These are phyloP conservation scores for Candida namnaoensis DNA, from an alignment of 805 yeast genomes.

Conservation along the genomic window DNA sequence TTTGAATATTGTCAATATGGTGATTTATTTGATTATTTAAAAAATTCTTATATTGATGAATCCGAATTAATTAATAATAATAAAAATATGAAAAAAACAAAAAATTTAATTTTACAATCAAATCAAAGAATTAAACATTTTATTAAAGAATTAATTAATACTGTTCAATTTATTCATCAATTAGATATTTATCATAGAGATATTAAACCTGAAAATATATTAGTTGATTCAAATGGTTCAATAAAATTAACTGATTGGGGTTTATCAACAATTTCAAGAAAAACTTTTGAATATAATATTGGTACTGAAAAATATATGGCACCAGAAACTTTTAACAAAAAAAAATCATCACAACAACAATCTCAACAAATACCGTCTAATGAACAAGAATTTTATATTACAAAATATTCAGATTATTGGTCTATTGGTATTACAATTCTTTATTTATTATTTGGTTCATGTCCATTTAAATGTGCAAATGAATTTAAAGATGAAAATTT, in stretches of 20 bases:
- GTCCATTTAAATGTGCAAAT: constrained; percentile 73
- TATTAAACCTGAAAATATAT: constrained; percentile 65
- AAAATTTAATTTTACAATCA: background rate
- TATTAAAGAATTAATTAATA: constrained; percentile 41
- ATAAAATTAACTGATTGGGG: constrained; percentile 74
- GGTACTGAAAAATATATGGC: constrained; percentile 92
- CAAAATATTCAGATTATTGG: constrained; percentile 81
- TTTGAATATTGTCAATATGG: constrained; percentile 63
- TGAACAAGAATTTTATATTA: constrained; percentile 40
- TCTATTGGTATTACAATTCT: constrained; percentile 75
- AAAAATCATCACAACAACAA: constrained; percentile 1
- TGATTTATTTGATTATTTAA: constrained; percentile 51
- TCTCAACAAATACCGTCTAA: constrained; percentile 18
- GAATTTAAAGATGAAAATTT: constrained; percentile 59
- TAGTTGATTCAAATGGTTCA: constrained; percentile 40
- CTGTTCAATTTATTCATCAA: constrained; percentile 46
- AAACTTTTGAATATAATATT: constrained; percentile 27
- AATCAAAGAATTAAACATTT: constrained; percentile 17
- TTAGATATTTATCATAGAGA: constrained; percentile 61
- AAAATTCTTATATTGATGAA: constrained; percentile 8
- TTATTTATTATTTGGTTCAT: constrained; percentile 72
- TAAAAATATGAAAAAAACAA: no score
- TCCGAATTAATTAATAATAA: background rate
- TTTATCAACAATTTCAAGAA: constrained; percentile 35
- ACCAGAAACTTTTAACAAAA: constrained; percentile 61